Percentiles rank a stretch among this genome's conserved stretches.
Evolutionary conservation across 352 stramenopile species (phyloP).

Genomic region (Pythium dissotocum): DNA sequence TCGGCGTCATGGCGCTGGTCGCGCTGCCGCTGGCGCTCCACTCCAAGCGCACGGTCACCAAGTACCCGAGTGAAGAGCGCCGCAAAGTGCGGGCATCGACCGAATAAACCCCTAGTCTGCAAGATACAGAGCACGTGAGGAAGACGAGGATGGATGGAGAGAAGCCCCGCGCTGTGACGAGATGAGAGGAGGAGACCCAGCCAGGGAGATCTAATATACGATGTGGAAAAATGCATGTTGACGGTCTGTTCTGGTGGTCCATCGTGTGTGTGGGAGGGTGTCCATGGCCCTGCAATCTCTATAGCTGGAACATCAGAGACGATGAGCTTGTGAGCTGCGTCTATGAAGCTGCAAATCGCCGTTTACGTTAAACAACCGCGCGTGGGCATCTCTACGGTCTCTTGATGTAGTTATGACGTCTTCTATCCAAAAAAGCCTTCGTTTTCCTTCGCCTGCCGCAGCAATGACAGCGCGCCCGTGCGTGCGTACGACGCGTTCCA

Average conservation of each 20-base stretch:
- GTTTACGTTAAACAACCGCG: no score
- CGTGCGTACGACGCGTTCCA: conserved; percentile 67
- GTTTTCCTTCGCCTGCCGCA: conserved; percentile 73
- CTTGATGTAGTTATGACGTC: no score
- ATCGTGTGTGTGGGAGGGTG: not conserved
- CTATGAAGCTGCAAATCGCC: no score
- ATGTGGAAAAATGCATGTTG: conserved; percentile 2
- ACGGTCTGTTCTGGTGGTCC: conserved; percentile 3
- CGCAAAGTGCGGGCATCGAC: conserved; percentile 32
- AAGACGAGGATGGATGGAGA: not conserved
- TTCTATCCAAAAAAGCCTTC: conserved; percentile 37
- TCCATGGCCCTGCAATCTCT: no score
- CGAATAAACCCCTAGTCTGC: not conserved
- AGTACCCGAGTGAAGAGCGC: conserved; percentile 71
- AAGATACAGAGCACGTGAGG: not conserved
- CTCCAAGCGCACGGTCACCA: conserved; percentile 67
- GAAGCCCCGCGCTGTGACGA: not conserved
- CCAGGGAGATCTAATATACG: not conserved
- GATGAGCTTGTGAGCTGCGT: no score
- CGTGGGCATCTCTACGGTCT: no score
- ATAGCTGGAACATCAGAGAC: no score
- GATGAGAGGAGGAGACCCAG: not conserved
- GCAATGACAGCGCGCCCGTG: conserved; percentile 54
- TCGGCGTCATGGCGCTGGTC: conserved; percentile 50
- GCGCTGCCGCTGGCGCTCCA: conserved; percentile 56